Evolutionary conservation across 345 rosid species (phyloP), one percentile per base, ranked within the genome.

Genomic region (Theobroma cacao): DNA sequence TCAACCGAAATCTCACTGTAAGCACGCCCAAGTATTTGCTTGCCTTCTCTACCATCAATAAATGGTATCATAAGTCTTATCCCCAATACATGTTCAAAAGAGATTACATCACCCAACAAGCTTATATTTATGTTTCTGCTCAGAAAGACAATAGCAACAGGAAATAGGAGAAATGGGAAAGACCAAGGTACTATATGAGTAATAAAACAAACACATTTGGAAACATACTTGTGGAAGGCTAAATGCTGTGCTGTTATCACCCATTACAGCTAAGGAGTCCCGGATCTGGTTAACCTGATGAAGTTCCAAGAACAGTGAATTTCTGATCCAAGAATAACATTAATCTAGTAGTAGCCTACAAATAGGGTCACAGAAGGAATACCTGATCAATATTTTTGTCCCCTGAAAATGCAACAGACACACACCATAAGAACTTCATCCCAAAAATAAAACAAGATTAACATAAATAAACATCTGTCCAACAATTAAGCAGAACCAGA

Each of bases 221-320:
- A 77, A 78, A 31, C 89, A 78, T 90, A 94, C 99, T 79, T 96
- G 99, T 60, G 99, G 99, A 82, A 96, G 86, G 86, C 99, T 96
- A 84, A 96, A 96, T 56, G 98, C 99, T 2, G 98, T 96, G 89
- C 98, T 96, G 83, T 96, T 94, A 74, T 90, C 94, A 79, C 99
- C 99, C 98, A 96, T 96, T 60, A 91, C 77, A 78, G 98, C 95
- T 84, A 96, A 78, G 36, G 99, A 96, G 70, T 96, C 94, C 73
- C 99, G 91, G 75, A 96, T 96, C 81, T 90, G 98, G 83, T 96
- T 96, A 82, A 96, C 91, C 98, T 95, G 89, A 74, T 75, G 63
- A 56, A 68, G 47, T 80, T 24, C 66, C 75, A 58, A 78, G 76
- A 75, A 65, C 50, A 3, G 73, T 75, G 58, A 38, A 31, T 12